Conservation (phyloP, 306 rosid genomes). For the Astragalus glycyphyllos region DNA sequence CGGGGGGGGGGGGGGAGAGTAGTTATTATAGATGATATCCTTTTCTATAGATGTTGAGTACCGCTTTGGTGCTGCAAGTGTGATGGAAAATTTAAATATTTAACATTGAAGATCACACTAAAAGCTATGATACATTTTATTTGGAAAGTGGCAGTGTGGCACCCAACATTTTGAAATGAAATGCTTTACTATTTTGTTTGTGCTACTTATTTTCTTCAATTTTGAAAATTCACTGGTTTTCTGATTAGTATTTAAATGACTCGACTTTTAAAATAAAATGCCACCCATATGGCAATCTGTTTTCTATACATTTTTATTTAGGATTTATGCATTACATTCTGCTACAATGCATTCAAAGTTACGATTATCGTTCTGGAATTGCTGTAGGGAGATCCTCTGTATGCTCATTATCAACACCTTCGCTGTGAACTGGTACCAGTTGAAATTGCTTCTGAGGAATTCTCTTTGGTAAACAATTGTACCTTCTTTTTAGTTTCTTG, state of each 20-base stretch:
- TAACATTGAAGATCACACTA: slow-evolving; percentile 2
- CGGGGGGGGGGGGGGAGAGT: neutral
- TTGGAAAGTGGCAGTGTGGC: neutral
- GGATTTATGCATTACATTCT: slow-evolving; percentile 18
- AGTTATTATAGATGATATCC: neutral
- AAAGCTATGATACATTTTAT: slow-evolving; percentile 26
- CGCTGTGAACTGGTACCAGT: slow-evolving; percentile 73
- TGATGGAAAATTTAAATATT: slow-evolving; percentile 15
- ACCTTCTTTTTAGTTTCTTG: slow-evolving; percentile 9
- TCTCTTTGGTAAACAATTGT: slow-evolving; percentile 69
- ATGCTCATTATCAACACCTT: slow-evolving; percentile 75
- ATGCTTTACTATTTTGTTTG: slow-evolving; percentile 21
- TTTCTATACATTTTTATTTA: neutral
- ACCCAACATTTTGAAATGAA: slow-evolving; percentile 14
- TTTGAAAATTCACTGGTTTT: slow-evolving; percentile 33
- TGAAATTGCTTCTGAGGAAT: slow-evolving; percentile 65
- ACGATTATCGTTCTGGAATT: slow-evolving; percentile 33
- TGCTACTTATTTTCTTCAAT: slow-evolving; percentile 21
- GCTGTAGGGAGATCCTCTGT: slow-evolving; percentile 80
- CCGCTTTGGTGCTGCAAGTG: neutral
- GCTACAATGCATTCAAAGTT: slow-evolving; percentile 28
- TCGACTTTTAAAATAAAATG: slow-evolving; percentile 33
- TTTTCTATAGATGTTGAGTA: neutral
- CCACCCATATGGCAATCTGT: neutral
- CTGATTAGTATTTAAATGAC: slow-evolving; percentile 18